A percentile compares a stretch with the other conserved stretches of the same genome.
Conservation (phyloP, 1,284 basidiomycete genomes). For the Meripilus lineatus region DNA sequence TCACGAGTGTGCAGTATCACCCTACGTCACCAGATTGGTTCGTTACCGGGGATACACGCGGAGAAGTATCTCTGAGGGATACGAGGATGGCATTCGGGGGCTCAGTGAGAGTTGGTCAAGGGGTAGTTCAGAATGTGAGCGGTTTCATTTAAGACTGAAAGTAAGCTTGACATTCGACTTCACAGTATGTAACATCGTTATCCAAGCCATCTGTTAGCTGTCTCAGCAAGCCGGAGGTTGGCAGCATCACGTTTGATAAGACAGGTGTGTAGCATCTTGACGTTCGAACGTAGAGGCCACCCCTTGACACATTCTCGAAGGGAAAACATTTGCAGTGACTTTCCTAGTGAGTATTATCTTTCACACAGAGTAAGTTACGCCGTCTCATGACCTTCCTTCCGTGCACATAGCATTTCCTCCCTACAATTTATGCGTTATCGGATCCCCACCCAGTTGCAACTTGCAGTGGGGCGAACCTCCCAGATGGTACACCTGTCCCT, state of each 20-base stretch:
- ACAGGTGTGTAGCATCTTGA: slow-evolving; percentile 40
- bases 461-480: slow-evolving; percentile 50
- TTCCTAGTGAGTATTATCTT: slow-evolving; percentile 45
- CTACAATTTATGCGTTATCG: slow-evolving; percentile 62
- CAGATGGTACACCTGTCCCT: slow-evolving; percentile 45
- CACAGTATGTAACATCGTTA: slow-evolving; percentile 63
- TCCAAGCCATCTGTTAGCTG: slow-evolving; percentile 34
- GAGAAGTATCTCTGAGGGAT: slow-evolving; percentile 63
- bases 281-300: slow-evolving; percentile 4
- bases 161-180: no score
- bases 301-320: slow-evolving; percentile 30
- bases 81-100: slow-evolving; percentile 72
- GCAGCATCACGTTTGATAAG: slow-evolving; percentile 60
- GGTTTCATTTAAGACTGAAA: no score
- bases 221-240: slow-evolving; percentile 56
- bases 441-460: slow-evolving; percentile 66
- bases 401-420: slow-evolving; percentile 61
- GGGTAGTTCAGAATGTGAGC: slow-evolving; percentile 47
- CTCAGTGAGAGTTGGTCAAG: slow-evolving; percentile 37
- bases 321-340: slow-evolving; percentile 55
- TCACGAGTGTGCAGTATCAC: slow-evolving; percentile 60
- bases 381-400: no score
- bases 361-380: no score
- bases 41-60: slow-evolving; percentile 52
- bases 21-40: slow-evolving; percentile 63